Percentiles rank a stretch among this genome's conserved stretches.
Evolutionary conservation across 2,329 filamentous ascomycete genomes (phyloP).

Genomic region (Xylariaceae sp.): DNA sequence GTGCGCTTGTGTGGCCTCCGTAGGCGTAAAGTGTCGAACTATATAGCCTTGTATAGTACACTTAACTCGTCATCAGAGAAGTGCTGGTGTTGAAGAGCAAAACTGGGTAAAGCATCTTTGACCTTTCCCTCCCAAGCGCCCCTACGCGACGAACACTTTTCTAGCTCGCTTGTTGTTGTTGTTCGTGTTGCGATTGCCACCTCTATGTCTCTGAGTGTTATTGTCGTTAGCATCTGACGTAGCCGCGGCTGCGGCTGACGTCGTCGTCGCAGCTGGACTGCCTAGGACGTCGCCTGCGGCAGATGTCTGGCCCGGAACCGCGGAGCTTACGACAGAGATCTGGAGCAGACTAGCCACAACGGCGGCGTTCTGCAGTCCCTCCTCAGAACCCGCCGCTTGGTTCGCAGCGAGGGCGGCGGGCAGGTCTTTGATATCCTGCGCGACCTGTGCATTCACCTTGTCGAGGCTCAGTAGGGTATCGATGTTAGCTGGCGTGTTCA

Average conservation of each 20-base stretch:
- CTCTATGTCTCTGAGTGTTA: too few species aligned
- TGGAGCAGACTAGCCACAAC: slow-evolving; percentile 50
- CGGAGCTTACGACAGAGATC: slow-evolving; percentile 40
- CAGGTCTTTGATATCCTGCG: slow-evolving; percentile 59
- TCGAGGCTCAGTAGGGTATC: slow-evolving; percentile 53
- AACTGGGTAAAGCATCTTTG: too few species aligned
- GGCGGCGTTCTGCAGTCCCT: slow-evolving; percentile 44
- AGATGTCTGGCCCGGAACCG: slow-evolving; percentile 45
- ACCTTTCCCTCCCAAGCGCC: slow-evolving; percentile 4
- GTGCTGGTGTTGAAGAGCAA: too few species aligned
- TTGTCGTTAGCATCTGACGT: slow-evolving; percentile 16
- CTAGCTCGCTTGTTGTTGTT: slow-evolving; percentile 27
- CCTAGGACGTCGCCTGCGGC: slow-evolving; percentile 22
- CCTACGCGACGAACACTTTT: slow-evolving; percentile 22
- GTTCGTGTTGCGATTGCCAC: slow-evolving; percentile 20
- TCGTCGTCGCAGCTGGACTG: slow-evolving; percentile 5
- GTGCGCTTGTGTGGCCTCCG: too few species aligned
- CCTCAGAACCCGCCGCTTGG: slow-evolving; percentile 47
- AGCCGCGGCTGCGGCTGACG: slow-evolving; percentile 10
- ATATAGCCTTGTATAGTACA: too few species aligned
- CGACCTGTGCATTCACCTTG: slow-evolving; percentile 55
- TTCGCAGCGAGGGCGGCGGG: slow-evolving; percentile 53
- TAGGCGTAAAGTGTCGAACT: too few species aligned
- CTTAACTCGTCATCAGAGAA: too few species aligned
- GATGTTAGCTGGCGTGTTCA: slow-evolving; percentile 55